Conservation (phyloP, 2,329 filamentous ascomycete species). For the Alternaria sp. region DNA sequence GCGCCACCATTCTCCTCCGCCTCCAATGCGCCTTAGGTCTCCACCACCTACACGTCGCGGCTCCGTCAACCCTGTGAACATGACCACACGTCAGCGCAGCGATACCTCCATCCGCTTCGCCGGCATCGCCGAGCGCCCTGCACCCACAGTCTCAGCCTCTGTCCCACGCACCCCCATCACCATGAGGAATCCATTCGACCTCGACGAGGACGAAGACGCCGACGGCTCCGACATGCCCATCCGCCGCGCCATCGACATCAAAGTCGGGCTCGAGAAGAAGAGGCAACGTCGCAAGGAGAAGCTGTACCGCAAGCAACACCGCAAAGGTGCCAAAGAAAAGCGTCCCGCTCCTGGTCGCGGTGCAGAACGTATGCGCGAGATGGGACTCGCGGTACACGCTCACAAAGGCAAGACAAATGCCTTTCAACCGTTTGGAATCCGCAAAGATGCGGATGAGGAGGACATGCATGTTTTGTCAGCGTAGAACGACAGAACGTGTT, state of each 20-base stretch:
- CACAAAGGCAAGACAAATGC: slow-evolving; percentile 53
- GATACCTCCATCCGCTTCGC: slow-evolving; percentile 54
- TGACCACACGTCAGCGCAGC: slow-evolving; percentile 46
- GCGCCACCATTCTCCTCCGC: slow-evolving; percentile 57
- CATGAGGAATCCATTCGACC: slow-evolving; percentile 35
- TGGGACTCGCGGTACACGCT: slow-evolving; percentile 88
- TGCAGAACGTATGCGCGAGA: slow-evolving; percentile 89
- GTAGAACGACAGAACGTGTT: slow-evolving; percentile 26
- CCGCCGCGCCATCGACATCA: slow-evolving; percentile 96
- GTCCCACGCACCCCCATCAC: slow-evolving; percentile 76
- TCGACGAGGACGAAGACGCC: slow-evolving; percentile 49
- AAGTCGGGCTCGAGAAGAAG: slow-evolving; percentile 87
- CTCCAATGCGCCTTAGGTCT: slow-evolving; percentile 60
- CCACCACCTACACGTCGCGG: slow-evolving; percentile 67
- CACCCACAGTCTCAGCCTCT: slow-evolving; percentile 80
- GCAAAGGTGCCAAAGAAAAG: slow-evolving; percentile 75
- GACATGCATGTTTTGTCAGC: slow-evolving; percentile 56
- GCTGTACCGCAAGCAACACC: slow-evolving; percentile 86
- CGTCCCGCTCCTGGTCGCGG: slow-evolving; percentile 78
- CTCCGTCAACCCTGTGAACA: slow-evolving; percentile 43
- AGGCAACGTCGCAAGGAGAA: slow-evolving; percentile 92
- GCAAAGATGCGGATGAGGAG: slow-evolving; percentile 34
- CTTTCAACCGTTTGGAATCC: slow-evolving; percentile 35
- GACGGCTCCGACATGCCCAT: slow-evolving; percentile 65
- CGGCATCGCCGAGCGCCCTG: slow-evolving; percentile 66